Conservation (phyloP, 2,329 filamentous ascomycete genomes). For the Botrytis porri region DNA sequence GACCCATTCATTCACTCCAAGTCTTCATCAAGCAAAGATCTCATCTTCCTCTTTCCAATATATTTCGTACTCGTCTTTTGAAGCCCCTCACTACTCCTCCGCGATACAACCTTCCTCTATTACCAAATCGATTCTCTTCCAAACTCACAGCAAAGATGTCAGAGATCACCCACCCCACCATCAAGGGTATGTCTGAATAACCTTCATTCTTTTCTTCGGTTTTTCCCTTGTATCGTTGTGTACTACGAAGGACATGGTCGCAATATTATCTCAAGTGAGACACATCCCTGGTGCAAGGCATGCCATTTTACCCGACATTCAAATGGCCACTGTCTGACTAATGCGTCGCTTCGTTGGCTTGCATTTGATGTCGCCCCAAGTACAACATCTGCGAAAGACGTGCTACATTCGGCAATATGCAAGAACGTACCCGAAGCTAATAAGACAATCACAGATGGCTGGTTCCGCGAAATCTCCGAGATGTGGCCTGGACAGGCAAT, state of each 20-base stretch:
- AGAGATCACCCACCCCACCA: slow-evolving; percentile 56
- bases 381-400: slow-evolving; percentile 1
- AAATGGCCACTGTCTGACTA: background rate
- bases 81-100: background rate
- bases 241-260: background rate
- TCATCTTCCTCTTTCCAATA: background rate
- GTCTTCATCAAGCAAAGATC: background rate
- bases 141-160: slow-evolving; percentile 41
- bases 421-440: slow-evolving; percentile 21
- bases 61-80: background rate
- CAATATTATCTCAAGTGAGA: slow-evolving; percentile 14
- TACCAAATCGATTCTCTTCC: background rate
- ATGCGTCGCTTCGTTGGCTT: slow-evolving; percentile 6
- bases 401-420: slow-evolving; percentile 17
- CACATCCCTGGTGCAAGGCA: background rate
- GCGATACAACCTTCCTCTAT: background rate
- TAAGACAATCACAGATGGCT: slow-evolving; percentile 70
- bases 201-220: background rate
- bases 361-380: slow-evolving; percentile 1
- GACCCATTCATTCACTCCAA: background rate
- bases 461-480: slow-evolving; percentile 97
- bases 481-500: slow-evolving; percentile 99
- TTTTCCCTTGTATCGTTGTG: background rate
- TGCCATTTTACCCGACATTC: background rate
- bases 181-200: slow-evolving; percentile 49